Base-by-base conservation (phyloP, 2,329 filamentous ascomycete genomes). In the Claviceps maximensis region DNA sequence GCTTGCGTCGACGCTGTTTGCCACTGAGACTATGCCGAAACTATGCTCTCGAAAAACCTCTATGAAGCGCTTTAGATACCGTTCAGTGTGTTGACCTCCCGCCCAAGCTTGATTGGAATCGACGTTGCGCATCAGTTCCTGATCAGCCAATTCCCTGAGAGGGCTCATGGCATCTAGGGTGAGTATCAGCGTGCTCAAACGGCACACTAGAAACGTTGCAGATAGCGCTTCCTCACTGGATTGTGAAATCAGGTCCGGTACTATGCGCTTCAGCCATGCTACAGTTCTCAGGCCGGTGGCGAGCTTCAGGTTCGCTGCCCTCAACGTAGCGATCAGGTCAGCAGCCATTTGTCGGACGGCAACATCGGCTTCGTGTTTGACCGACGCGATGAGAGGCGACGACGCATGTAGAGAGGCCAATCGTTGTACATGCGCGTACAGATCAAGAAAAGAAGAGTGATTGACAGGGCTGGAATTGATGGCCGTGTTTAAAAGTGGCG, bases 1-100 rank as follows among this genome's bases (percentile, higher is more conserved):
- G 51, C 66, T 67, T 3, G 81, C 76, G 3, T 79, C 74, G 0
- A 97, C 89, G 62, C 86, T 93, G 62, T 84, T 87, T 68, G 94
- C 96, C 77, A 97, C 89, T 54, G 89, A 95, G 29, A 97, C 82
- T 55, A 97, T 95, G 45, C 85, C 87, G 67, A 98, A 98, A 65
- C 88, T 95, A 68, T 98, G 93, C 69, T 98, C 93, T 51, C 93
- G 86, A 66, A 97, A 97, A 29, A 98, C 89, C 65, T 98, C 93
- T 61, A 98, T 87, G 68, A 95, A 98, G 48, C 90, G 80, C 68
- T 97, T 98, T 45, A 98, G 72, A 62, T 89, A 98, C 50, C 89
- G 80, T 67, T 97, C 93, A 1, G 90, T 96, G 66, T 97, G 93
- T 62, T 95, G 89, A 0, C 91, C 91, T 1, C 81, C 81, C 2